phyloP scores from a whole-genome alignment of 768 basidiomycete species.

The Naganishia antarctica region DNA sequence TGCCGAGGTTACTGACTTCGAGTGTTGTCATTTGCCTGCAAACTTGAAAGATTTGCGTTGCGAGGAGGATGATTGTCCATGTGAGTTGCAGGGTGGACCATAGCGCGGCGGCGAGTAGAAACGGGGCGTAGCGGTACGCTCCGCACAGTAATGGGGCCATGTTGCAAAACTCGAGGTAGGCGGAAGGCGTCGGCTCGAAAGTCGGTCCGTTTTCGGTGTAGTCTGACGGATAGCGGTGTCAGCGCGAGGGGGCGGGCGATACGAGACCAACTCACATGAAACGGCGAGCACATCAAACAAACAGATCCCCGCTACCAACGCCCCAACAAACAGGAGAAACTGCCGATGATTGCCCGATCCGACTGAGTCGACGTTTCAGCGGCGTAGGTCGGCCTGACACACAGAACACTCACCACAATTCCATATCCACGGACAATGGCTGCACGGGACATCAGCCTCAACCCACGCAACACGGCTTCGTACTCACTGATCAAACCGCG shows the following conservation, averaged over 20 bases:
- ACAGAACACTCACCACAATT: conserved; percentile 74
- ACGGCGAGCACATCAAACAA: conserved; percentile 79
- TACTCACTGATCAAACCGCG: conserved; percentile 85
- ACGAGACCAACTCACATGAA: conserved; percentile 68
- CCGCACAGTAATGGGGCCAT: conserved; percentile 67
- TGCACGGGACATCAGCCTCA: conserved; percentile 41
- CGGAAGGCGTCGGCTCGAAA: conserved; percentile 32
- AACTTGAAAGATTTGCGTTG: conserved; percentile 85
- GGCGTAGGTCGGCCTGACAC: not conserved
- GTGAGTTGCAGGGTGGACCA: conserved; percentile 94
- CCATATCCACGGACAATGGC: conserved; percentile 99
- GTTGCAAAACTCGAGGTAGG: conserved; percentile 60
- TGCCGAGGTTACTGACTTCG: conserved; percentile 89
- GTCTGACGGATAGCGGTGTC: conserved; percentile 45
- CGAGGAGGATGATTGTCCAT: conserved; percentile 85
- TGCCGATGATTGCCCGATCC: conserved; percentile 92
- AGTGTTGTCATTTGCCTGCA: conserved; percentile 90
- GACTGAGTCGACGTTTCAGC: conserved; percentile 54
- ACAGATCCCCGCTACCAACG: conserved; percentile 73
- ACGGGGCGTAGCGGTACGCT: conserved; percentile 66
- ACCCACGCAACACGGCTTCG: not conserved
- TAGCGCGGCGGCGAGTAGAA: conserved; percentile 70
- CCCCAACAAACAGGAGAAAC: conserved; percentile 84
- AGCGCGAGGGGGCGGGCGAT: too few relatives aligned
- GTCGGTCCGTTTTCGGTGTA: conserved; percentile 42